phyloP scores from a whole-genome alignment of 139 green algal genomes.

The Tetradesmus obliquus region DNA sequence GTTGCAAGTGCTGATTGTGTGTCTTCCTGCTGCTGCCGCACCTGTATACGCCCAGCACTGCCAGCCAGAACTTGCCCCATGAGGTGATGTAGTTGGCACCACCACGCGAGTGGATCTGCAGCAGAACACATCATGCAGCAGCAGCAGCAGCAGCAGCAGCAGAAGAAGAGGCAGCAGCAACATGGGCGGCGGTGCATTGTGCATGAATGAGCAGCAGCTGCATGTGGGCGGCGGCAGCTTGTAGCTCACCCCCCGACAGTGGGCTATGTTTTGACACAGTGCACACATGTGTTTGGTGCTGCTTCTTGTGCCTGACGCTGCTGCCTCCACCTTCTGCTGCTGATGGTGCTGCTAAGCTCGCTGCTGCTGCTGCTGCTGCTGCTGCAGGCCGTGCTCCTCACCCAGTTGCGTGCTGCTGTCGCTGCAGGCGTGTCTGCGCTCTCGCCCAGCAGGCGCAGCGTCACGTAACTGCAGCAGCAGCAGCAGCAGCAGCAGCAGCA shows the following conservation, averaged over 20 bases:
- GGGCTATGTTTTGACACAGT: too few species aligned
- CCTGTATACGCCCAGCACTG: slow-evolving; percentile 92
- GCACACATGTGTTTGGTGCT: too few species aligned
- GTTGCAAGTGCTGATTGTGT: neutral
- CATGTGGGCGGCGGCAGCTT: neutral
- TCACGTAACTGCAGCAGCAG: slow-evolving; percentile 76
- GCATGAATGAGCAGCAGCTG: neutral
- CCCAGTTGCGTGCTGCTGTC: slow-evolving; percentile 75
- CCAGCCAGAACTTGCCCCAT: slow-evolving; percentile 99
- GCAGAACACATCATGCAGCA: neutral
- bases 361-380: slow-evolving; percentile 9
- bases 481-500: slow-evolving; percentile 28
- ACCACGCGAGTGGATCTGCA: slow-evolving; percentile 89
- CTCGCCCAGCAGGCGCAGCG: slow-evolving; percentile 80
- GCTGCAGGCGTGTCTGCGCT: slow-evolving; percentile 60
- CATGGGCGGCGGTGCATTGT: neutral
- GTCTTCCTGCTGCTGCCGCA: neutral
- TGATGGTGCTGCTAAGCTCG: neutral
- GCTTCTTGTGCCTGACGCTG: neutral
- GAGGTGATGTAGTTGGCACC: slow-evolving; percentile 88
- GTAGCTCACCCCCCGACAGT: too few species aligned
- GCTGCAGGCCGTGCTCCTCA: slow-evolving; percentile 44
- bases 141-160: neutral
- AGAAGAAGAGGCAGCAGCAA: neutral
- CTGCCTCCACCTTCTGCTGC: neutral